Conservation (phyloP, 768 basidiomycete genomes). For the Naganishia vaughanmartiniae region DNA sequence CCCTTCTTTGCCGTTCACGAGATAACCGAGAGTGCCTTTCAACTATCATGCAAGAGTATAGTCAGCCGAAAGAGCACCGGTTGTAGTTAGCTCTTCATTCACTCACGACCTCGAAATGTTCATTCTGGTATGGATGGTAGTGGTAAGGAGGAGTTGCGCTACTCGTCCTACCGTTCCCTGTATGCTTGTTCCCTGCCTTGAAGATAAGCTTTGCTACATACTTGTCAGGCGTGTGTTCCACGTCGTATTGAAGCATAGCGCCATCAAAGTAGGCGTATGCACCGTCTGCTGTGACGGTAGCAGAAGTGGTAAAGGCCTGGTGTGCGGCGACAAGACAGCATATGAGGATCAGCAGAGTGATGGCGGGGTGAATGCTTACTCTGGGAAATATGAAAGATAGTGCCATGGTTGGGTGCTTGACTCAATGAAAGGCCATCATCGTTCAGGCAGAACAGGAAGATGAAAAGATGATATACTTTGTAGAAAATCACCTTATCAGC, state of each 20-base stretch:
- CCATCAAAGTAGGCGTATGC: slow-evolving; percentile 25
- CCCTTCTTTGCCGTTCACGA: slow-evolving; percentile 20
- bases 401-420: slow-evolving; percentile 19
- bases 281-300: slow-evolving; percentile 8
- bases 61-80: too few species aligned
- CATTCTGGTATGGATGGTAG: slow-evolving; percentile 26
- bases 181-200: slow-evolving; percentile 25
- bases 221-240: slow-evolving; percentile 12
- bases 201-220: slow-evolving; percentile 16
- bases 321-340: not conserved
- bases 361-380: slow-evolving; percentile 1
- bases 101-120: slow-evolving; percentile 26
- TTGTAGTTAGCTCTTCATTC: not conserved
- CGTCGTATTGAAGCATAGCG: slow-evolving; percentile 15
- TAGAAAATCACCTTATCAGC: too few species aligned
- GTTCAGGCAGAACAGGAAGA: too few species aligned
- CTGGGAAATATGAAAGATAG: slow-evolving; percentile 17
- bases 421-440: too few species aligned
- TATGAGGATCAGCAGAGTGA: not conserved
- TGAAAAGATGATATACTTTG: too few species aligned
- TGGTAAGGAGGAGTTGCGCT: slow-evolving; percentile 28
- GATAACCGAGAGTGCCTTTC: slow-evolving; percentile 10
- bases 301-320: not conserved
- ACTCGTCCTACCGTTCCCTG: slow-evolving; percentile 5
- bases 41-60: not conserved